Evolutionary conservation across 2,329 filamentous ascomycete genomes (phyloP), one percentile per base, ranked within the genome.

Genomic region (Myrmaecium sp.): DNA sequence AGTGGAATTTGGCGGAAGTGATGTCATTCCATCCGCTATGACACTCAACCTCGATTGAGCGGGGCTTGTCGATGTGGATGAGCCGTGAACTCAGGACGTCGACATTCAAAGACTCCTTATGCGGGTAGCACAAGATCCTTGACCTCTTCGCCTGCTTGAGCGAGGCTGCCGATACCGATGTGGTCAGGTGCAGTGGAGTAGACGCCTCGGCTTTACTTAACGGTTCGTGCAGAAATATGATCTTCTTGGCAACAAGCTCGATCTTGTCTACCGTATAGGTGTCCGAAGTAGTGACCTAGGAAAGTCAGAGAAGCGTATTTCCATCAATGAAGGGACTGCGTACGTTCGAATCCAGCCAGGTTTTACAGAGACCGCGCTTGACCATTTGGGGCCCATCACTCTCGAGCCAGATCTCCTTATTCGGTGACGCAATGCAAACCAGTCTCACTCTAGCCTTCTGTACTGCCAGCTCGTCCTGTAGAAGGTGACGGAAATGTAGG

Each of bases 1-100:
- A 43, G 7, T 58, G 58, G 21, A 73, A 41, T 12, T 60, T 54
- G 17, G 62, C 55, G 15, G 41, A 47, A 7, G 49, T 41, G 22
- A 70, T 57, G 3, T 71, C 52, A 43, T 93, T 92, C 65, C 75
- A 77, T 1, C 83, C 84, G 7, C 74, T 72, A 7, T 58, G 57
- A 8, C 93, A 52, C 26, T 72, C 62, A 12, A 98, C 57, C 31
- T 92, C 79, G 1, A 95, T 58, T 1, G 69, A 73, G 30, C 79
- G 79, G 39, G 74, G 73, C 37, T 74, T 74, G 44, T 91, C 80
- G 4, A 98, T 67, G 34, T 86, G 73, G 14, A 91, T 74, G 23
- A 73, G 59, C 33, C 67, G 75, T 1, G 78, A 71, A 1, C 78
- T 62, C 21, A 58, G 61, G 5, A 91, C 55, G 25, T 64, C 65